Evolutionary conservation across 495 filamentous ascomycete genomes (phyloP).

Genomic region (Xylaria longipes): DNA sequence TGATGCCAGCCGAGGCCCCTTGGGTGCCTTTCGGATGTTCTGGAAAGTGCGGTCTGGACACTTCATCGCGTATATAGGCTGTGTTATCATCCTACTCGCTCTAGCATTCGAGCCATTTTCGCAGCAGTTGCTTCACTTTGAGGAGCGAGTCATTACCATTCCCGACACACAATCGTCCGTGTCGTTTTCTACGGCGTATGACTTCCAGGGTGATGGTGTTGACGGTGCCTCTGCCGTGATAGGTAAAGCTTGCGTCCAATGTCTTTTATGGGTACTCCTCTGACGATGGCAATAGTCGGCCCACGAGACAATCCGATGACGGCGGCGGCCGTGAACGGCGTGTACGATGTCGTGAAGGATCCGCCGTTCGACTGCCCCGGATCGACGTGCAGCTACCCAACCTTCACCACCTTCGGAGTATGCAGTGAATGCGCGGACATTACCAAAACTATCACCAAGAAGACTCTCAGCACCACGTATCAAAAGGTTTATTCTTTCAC

Average conservation of each 20-base stretch:
- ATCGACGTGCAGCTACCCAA: slow-evolving; percentile 12
- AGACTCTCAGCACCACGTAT: not conserved
- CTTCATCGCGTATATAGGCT: slow-evolving; percentile 11
- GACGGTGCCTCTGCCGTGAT: slow-evolving; percentile 8
- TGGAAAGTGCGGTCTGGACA: slow-evolving; percentile 8
- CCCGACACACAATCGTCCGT: slow-evolving; percentile 6
- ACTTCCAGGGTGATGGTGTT: not conserved
- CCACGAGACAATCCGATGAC: slow-evolving; percentile 12
- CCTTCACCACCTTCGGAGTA: slow-evolving; percentile 7
- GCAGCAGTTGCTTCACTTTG: slow-evolving; percentile 19
- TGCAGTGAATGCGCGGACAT: slow-evolving; percentile 16
- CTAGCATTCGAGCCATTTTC: slow-evolving; percentile 19
- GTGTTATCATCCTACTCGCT: slow-evolving; percentile 10
- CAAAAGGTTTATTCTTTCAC: not conserved
- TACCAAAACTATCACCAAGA: not conserved
- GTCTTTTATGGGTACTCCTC: not conserved
- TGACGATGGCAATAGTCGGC: not conserved
- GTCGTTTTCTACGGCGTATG: slow-evolving; percentile 1
- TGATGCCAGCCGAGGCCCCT: slow-evolving; percentile 13
- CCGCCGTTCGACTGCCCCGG: slow-evolving; percentile 16
- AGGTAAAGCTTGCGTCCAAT: slow-evolving; percentile 2
- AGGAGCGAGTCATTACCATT: not conserved
- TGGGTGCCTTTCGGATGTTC: slow-evolving; percentile 17
- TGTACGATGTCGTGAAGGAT: slow-evolving; percentile 16
- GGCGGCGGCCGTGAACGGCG: slow-evolving; percentile 7